phyloP scores from a whole-genome alignment of 2,329 filamentous ascomycete genomes.

The Chrysoporthe austroafricana region DNA sequence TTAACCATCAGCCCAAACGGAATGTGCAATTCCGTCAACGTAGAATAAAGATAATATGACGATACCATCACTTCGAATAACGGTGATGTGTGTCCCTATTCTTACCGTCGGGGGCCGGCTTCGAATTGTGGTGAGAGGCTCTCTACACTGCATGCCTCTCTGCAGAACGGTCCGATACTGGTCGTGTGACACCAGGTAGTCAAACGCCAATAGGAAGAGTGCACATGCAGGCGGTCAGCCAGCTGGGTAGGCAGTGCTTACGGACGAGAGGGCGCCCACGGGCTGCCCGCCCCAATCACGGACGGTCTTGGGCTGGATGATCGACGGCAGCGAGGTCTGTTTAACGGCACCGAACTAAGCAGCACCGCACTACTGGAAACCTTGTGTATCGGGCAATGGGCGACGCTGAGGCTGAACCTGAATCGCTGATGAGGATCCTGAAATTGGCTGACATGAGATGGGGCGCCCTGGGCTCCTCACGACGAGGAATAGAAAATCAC shows the following conservation, averaged over 20 bases:
- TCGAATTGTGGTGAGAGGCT: not conserved
- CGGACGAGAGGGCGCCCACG: not conserved
- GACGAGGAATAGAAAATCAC: not conserved
- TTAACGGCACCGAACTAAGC: not conserved
- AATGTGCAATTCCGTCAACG: not conserved
- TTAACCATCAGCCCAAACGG: not conserved
- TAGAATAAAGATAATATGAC: not conserved
- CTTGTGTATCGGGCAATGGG: not conserved
- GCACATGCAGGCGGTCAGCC: not conserved
- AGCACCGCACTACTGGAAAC: no score
- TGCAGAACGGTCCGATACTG: not conserved
- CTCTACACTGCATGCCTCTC: not conserved
- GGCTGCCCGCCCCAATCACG: not conserved
- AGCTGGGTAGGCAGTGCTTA: constrained; percentile 1
- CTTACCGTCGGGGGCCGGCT: not conserved
- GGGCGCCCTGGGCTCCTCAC: not conserved
- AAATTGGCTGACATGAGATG: not conserved
- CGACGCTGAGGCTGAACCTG: not conserved
- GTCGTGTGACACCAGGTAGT: not conserved
- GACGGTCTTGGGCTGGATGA: not conserved
- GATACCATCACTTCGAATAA: not conserved
- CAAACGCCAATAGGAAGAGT: not conserved
- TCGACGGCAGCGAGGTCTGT: not conserved
- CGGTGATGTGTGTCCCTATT: not conserved
- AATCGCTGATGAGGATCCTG: not conserved